Evolutionary conservation across 2,329 filamentous ascomycete species (phyloP).

Genomic region (Sclerotinia minor): DNA sequence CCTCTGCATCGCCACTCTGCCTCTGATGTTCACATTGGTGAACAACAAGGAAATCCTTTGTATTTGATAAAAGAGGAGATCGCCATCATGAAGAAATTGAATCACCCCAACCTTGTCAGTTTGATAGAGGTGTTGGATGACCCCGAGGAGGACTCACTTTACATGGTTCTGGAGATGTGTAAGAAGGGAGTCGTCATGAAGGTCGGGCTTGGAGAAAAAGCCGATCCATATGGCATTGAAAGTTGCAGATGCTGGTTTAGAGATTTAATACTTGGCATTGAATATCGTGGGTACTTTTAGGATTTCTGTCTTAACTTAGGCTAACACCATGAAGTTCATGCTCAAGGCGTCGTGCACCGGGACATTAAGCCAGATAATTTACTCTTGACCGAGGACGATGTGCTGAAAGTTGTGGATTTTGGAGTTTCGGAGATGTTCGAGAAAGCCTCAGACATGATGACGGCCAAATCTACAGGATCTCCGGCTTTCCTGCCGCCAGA

Average conservation of each 20-base stretch:
- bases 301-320: slow-evolving; percentile 5
- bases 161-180: slow-evolving; percentile 99
- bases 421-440: slow-evolving; percentile 99
- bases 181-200: slow-evolving; percentile 98
- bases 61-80: slow-evolving; percentile 94
- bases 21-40: slow-evolving; percentile 52
- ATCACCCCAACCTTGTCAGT: slow-evolving; percentile 91
- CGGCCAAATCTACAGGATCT: slow-evolving; percentile 88
- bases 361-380: slow-evolving; percentile 99
- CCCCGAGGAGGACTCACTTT: slow-evolving; percentile 90
- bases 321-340: slow-evolving; percentile 65
- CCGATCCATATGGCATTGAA: slow-evolving; percentile 80
- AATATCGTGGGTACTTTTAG: slow-evolving; percentile 68
- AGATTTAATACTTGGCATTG: slow-evolving; percentile 90
- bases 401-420: slow-evolving; percentile 97
- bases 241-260: slow-evolving; percentile 89
- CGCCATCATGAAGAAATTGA: slow-evolving; percentile 98
- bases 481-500: slow-evolving; percentile 94
- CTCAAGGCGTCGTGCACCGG: slow-evolving; percentile 90
- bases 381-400: slow-evolving; percentile 82
- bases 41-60: slow-evolving; percentile 69
- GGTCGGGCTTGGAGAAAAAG: slow-evolving; percentile 80
- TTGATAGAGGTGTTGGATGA: slow-evolving; percentile 95
- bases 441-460: slow-evolving; percentile 83
- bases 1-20: slow-evolving; percentile 55